Conservation (phyloP, 2,329 filamentous ascomycete species). For the Lasiodiplodia sp. region DNA sequence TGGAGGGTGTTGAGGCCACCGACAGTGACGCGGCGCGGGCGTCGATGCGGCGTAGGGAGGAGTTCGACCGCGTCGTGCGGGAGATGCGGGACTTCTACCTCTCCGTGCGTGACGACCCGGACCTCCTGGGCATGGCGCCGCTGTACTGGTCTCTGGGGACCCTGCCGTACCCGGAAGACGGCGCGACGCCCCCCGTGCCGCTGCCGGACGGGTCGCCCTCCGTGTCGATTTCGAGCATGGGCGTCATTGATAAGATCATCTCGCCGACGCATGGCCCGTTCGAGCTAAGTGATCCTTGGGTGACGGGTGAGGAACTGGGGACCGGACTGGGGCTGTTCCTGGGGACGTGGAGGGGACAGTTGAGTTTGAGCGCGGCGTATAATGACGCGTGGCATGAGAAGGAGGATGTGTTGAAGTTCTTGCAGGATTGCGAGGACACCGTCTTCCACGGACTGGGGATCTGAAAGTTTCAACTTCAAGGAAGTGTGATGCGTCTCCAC, state of each 20-base stretch:
- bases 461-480: neutral
- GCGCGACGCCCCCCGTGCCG: constrained; percentile 27
- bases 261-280: constrained; percentile 37
- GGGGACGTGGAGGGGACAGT: constrained; percentile 46
- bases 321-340: constrained; percentile 50
- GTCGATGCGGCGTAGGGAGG: neutral
- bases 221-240: constrained; percentile 32
- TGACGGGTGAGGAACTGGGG: constrained; percentile 55
- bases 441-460: constrained; percentile 5
- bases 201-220: constrained; percentile 28
- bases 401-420: constrained; percentile 29
- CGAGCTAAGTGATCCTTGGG: constrained; percentile 50
- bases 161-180: constrained; percentile 3
- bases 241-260: constrained; percentile 46
- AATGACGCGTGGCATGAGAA: constrained; percentile 54
- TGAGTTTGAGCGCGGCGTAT: constrained; percentile 51
- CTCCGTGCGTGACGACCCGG: constrained; percentile 12
- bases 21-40: no score
- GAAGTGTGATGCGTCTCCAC: no score
- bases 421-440: constrained; percentile 30
- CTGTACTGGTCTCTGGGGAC: constrained; percentile 1
- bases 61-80: constrained; percentile 10
- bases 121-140: neutral
- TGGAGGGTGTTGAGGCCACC: neutral
- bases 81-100: constrained; percentile 29